These are phyloP conservation scores for Syzygium malaccense DNA, from an alignment of 441 rosid species.

Conservation along the genomic window DNA sequence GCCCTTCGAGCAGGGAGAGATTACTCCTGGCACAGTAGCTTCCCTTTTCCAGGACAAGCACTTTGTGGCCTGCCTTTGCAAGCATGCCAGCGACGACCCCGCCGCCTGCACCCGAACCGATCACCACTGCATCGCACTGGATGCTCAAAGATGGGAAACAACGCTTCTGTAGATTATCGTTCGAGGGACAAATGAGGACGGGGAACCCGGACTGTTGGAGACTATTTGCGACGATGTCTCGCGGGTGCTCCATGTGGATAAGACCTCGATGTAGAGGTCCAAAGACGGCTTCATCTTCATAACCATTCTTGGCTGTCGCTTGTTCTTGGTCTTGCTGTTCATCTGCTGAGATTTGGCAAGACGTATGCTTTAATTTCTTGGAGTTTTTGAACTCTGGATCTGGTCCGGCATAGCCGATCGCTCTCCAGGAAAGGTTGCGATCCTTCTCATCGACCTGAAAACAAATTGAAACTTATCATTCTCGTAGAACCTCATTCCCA, in stretches of 20 bases:
- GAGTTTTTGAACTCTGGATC: conserved; percentile 30
- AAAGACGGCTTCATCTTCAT: background rate
- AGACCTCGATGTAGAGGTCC: conserved; percentile 62
- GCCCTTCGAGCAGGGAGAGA: conserved; percentile 71
- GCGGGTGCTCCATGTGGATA: conserved; percentile 35
- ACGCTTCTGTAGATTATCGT: background rate
- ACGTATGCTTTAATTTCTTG: background rate
- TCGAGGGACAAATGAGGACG: conserved; percentile 10
- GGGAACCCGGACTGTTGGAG: conserved; percentile 38
- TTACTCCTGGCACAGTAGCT: conserved; percentile 56
- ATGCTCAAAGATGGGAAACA: conserved; percentile 35
- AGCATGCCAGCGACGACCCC: conserved; percentile 72
- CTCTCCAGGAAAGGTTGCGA: conserved; percentile 58
- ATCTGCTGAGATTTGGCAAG: background rate
- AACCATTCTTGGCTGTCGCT: background rate
- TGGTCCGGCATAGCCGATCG: conserved; percentile 64
- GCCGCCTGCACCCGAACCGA: conserved; percentile 82
- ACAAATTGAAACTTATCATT: background rate
- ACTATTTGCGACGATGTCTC: conserved; percentile 24
- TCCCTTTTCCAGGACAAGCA: conserved; percentile 74
- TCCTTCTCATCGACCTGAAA: conserved; percentile 51
- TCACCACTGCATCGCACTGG: conserved; percentile 67
- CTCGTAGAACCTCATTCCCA: background rate
- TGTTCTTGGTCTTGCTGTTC: conserved; percentile 10
- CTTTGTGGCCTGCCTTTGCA: conserved; percentile 69